Evolutionary conservation across 2,329 filamentous ascomycete genomes (phyloP).

Genomic region (Cyclaneusma minus): DNA sequence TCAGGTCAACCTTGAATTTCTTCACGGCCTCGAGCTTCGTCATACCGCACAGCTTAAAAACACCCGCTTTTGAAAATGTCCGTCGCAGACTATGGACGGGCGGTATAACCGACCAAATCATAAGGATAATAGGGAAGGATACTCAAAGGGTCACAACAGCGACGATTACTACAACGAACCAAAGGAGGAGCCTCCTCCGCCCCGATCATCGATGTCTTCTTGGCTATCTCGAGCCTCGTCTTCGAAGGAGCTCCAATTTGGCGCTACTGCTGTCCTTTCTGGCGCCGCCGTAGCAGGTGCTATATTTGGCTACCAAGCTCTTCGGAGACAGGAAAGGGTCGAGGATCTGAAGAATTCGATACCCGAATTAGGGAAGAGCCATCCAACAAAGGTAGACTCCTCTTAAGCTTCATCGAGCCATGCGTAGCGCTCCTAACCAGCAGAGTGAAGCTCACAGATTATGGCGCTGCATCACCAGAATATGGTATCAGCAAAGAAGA

Average conservation of each 20-base stretch:
- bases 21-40: too few species aligned
- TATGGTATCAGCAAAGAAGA: constrained; percentile 39
- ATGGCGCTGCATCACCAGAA: constrained; percentile 21
- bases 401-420: too few species aligned
- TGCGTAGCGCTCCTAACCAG: constrained; percentile 19
- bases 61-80: too few species aligned
- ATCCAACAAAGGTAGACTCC: constrained; percentile 22
- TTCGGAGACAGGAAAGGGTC: constrained; percentile 38
- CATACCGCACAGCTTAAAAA: too few species aligned
- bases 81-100: constrained; percentile 2
- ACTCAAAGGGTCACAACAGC: constrained; percentile 1
- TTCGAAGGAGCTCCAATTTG: constrained; percentile 34
- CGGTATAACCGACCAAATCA: constrained; percentile 3
- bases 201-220: constrained; percentile 10
- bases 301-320: constrained; percentile 44
- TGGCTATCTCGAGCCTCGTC: constrained; percentile 12
- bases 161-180: constrained; percentile 3
- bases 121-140: too few species aligned
- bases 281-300: constrained; percentile 43
- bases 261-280: constrained; percentile 53
- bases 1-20: too few species aligned
- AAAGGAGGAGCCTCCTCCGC: constrained; percentile 2
- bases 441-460: constrained; percentile 31
- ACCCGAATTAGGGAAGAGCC: constrained; percentile 22
- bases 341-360: constrained; percentile 45